Base-by-base conservation (phyloP, 345 rosid genomes). In the Microcos paniculata region DNA sequence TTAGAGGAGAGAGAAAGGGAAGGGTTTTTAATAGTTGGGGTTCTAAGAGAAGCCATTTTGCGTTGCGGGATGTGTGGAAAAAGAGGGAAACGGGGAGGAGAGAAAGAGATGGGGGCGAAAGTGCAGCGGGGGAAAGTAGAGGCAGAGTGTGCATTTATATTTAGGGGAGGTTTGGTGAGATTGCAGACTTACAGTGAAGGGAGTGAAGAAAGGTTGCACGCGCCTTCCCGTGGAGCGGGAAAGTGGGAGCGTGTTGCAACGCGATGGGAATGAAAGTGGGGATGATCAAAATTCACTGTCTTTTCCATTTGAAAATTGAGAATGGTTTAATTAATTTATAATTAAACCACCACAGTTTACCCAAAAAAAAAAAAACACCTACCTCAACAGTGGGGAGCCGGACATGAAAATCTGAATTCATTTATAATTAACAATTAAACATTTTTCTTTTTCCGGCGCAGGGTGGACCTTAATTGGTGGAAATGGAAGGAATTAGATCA, bases 1-100 rank as follows among this genome's bases (percentile, higher is more conserved):
- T 72, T 82, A 10, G 87, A 83, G 49, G 84, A 77, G 42, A 80
- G 77, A 71, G 85, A 74, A 76, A 89, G 81, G 40, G 83, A 65
- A 23, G 88, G 59, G 77, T 55, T 80, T 26, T 23, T 80, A 70
- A 78, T 86, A 48, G 77, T 68, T 19, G 87, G 72, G 75, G 75
- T 69, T 72, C 78, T 81, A 33, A 81, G 80, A 21, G 75, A 48
- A 55, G 88, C 82, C 87, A 84, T 84, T 18, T 46, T 3, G 2
- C 14, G 11, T 35, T 35, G 58, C 30, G 26, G 24, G 11, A 61
- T 30, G 72, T n/a, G n/a, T n/a, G 38, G 18, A 51, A 38, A 35
- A 51, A 0, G 14, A 58, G 55, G 56, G 53, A n/a, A 15, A 52
- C 35, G 31, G 0, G 30, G 67, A 51, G 48, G 33, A 70, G n/a